Conservation (phyloP, 2,329 filamentous ascomycete genomes). For the Sporothrix variecibatus region DNA sequence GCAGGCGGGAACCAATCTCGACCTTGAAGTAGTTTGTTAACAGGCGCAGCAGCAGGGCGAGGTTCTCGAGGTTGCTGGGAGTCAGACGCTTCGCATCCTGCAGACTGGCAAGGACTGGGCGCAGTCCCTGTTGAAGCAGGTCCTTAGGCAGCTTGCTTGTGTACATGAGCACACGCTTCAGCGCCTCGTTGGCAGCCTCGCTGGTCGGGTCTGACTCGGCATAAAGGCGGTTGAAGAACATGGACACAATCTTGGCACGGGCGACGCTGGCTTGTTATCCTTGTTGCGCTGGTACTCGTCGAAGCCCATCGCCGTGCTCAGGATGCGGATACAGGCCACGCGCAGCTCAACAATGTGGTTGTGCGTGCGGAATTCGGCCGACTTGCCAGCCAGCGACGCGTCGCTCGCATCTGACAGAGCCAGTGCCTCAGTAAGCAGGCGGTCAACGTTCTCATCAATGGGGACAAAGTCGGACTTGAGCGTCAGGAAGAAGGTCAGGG, state of each 20-base stretch:
- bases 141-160: conserved; percentile 94
- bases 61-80: conserved; percentile 84
- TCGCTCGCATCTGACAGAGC: conserved; percentile 94
- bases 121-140: conserved; percentile 86
- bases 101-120: conserved; percentile 93
- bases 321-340: conserved; percentile 87
- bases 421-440: conserved; percentile 88
- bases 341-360: conserved; percentile 89
- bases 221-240: conserved; percentile 98
- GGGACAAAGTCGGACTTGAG: conserved; percentile 85
- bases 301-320: conserved; percentile 91
- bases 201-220: conserved; percentile 91
- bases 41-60: conserved; percentile 84
- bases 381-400: conserved; percentile 88
- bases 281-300: conserved; percentile 83
- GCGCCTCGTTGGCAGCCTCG: conserved; percentile 85
- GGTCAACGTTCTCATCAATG: conserved; percentile 89
- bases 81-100: conserved; percentile 90
- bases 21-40: conserved; percentile 99
- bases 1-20: conserved; percentile 87
- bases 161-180: conserved; percentile 83
- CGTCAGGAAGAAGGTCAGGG: conserved; percentile 91
- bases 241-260: conserved; percentile 75
- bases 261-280: conserved; percentile 57
- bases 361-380: conserved; percentile 90